Base-by-base conservation (phyloP, 2,329 filamentous ascomycete species). In the Geoglossum cookeanum region DNA sequence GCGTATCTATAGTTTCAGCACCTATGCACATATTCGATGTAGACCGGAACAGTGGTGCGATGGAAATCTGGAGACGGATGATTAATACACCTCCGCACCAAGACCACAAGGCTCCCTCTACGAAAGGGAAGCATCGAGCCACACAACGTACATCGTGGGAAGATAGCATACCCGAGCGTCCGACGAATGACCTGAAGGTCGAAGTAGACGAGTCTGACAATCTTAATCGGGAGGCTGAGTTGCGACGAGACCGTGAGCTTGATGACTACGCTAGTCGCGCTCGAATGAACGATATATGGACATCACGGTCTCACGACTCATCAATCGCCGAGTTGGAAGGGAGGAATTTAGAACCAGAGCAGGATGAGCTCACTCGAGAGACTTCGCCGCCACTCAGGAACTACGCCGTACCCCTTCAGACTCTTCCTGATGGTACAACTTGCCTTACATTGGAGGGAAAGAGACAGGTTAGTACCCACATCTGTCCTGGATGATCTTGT, bases 11-110 rank as follows among this genome's bases (percentile, higher is more conserved):
- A 44, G 61, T 65, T 32, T 58, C 61, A 11, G 61, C 58, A 30
- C 64, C 67, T 22, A 70, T 73, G 64, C 72, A 75, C 62, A 64
- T 73, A 51, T 75, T 75, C 62, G 72, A 74, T 60, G 72, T 74
- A 57, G 66, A 65, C 58, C 68, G 69, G 55, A 67, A 69, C 42
- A 68, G 67, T 47, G 69, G 69, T 7, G 65, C 70, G 11, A 65
- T 66, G 4, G 65, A 70, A 51, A 58, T 70, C 35, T 73, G 71
- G 54, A 55, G 39, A 55, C 54, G 54, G n/a, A 8, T 55, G 32
- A 55, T 44, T 15, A 35, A 27, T 35, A 22, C n/a, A 9, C 15
- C 29, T 47, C 7, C 7, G 29, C 33, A 4, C 7, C 17, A 8
- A 32, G 17, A 42, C 22, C 54, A 13, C 15, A 45, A 44, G 15